A percentile compares a stretch with the other conserved stretches of the same genome.
Conservation (phyloP, 2,329 filamentous ascomycete genomes). For the Lasiodiplodia gonubiensis region DNA sequence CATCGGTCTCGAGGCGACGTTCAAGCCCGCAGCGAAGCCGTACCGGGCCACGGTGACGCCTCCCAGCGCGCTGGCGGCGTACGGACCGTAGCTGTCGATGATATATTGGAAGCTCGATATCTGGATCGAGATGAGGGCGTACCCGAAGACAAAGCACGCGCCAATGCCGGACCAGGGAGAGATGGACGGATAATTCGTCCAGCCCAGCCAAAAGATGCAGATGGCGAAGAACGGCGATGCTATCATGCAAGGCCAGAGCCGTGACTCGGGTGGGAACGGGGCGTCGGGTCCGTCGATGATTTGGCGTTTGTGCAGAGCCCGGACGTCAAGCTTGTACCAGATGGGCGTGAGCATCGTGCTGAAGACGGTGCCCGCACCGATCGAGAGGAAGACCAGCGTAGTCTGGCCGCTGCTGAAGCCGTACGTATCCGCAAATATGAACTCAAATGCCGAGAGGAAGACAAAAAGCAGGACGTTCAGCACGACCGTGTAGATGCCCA, state of each 20-base stretch:
- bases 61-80: conserved; percentile 51
- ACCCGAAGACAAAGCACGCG: conserved; percentile 35
- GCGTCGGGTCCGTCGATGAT: conserved; percentile 30
- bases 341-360: conserved; percentile 44
- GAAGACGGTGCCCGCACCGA: conserved; percentile 51
- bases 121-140: conserved; percentile 55
- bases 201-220: conserved; percentile 59
- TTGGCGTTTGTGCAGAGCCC: conserved; percentile 33
- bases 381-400: conserved; percentile 53
- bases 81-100: conserved; percentile 49
- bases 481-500: conserved; percentile 27
- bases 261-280: conserved; percentile 33
- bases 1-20: conserved; percentile 48
- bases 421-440: conserved; percentile 47
- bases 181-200: conserved; percentile 51
- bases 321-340: conserved; percentile 38
- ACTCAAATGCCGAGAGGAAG: conserved; percentile 27
- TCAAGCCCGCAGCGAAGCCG: conserved; percentile 48
- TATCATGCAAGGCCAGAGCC: conserved; percentile 53
- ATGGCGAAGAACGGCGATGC: conserved; percentile 52
- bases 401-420: conserved; percentile 50
- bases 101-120: conserved; percentile 46
- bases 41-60: conserved; percentile 41
- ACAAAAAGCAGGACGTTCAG: conserved; percentile 26
- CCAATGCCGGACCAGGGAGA: conserved; percentile 49